Evolutionary conservation across 176 grass and related monocot species (phyloP), one percentile per base, ranked within the genome.

Genomic region (Lolium multiflorum): DNA sequence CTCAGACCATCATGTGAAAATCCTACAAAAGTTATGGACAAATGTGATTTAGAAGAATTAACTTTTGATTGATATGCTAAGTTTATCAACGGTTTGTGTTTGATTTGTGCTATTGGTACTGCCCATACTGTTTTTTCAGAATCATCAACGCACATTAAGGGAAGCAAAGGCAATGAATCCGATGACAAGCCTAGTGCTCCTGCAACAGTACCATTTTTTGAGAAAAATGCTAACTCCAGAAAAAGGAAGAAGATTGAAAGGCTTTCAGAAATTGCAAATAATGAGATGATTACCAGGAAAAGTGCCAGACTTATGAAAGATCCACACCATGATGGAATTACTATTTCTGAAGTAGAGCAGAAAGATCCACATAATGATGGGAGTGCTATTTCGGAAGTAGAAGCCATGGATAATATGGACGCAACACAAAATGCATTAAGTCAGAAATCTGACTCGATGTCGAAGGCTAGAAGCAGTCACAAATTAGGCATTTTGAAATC

Each of bases 81-180:
- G 9, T 48, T 48, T 48, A 4, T 59, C 38, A 66, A 66, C 31
- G 35, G 18, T 77, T 60, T 72, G 54, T 62, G 89, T 78, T 38
- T 69, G 66, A 77, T 55, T 84, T 62, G 41, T 81, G 21, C 26
- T 61, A 75, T 78, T 91, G 56, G 82, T 64, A 63, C 2, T 48
- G 46, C 28, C 20, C n/a, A 46, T 83, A 65, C 47, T 68, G 12
- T 75, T 76, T 70, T 84, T 89, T 7, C 92, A 98, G 93, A 98
- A 89, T 98, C 93, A 58, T 98, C 96, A 26, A 84, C 93, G 43
- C 93, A 95, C 39, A 89, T 89, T 71, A 94, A 95, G 88, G 96
- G 91, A 88, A 93, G 81, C 73, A 87, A 81, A 81, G 91, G 91
- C 43, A 71, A 88, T 76, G 82, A 95, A 81, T 90, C 85, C 75